A percentile compares a stretch with the other conserved stretches of the same genome.
Conservation (phyloP, 305 asterid genomes). For the Fraxinus albicans region DNA sequence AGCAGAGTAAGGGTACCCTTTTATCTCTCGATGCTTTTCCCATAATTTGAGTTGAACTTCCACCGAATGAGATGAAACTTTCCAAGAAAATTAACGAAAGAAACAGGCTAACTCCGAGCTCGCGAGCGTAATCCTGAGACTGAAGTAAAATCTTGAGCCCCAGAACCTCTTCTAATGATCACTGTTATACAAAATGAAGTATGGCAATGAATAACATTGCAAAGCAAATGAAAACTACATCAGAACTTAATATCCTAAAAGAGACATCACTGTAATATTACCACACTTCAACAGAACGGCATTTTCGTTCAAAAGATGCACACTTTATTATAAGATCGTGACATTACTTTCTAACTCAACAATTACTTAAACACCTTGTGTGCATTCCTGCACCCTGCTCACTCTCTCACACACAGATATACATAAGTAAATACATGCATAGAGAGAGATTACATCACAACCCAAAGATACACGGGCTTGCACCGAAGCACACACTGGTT, state of each 20-base stretch:
- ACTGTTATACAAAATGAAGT: conserved; percentile 3
- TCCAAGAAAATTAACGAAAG: background rate
- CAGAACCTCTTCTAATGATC: background rate
- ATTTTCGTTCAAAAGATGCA: background rate
- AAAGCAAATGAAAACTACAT: background rate
- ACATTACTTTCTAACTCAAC: conserved; percentile 14
- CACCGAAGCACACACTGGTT: background rate
- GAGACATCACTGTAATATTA: background rate
- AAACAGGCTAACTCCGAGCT: background rate
- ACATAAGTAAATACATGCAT: background rate
- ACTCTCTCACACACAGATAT: background rate
- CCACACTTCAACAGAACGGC: background rate
- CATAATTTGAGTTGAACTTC: conserved; percentile 38
- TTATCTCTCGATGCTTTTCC: conserved; percentile 98
- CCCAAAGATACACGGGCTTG: background rate
- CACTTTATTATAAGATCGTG: background rate
- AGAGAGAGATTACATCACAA: background rate
- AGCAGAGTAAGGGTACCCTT: conserved; percentile 42
- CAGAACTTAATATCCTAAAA: background rate
- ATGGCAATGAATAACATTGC: background rate
- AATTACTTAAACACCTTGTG: conserved; percentile 34
- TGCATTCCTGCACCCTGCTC: conserved; percentile 9
- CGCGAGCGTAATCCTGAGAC: background rate
- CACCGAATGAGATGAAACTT: background rate
- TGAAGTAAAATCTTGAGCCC: background rate